phyloP scores from a whole-genome alignment of 345 rosid genomes.

The thale cress (Arabidopsis thaliana) region DNA sequence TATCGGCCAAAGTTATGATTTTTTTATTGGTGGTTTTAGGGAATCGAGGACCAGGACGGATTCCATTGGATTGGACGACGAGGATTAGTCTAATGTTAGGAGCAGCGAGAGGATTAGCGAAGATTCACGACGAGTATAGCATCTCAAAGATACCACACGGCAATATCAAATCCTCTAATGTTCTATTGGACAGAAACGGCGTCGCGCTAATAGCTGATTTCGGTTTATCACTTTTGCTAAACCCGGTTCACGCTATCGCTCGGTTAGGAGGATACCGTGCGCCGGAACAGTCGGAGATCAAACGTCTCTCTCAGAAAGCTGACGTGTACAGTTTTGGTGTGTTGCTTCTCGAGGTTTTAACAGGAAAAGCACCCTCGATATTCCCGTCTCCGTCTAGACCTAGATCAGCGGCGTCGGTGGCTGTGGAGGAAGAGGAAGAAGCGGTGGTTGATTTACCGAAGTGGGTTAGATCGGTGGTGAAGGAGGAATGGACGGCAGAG shows the following conservation, averaged over 20 bases:
- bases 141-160: constrained; percentile 83
- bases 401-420: constrained; percentile 63
- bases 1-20: not conserved
- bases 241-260: constrained; percentile 86
- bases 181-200: constrained; percentile 85
- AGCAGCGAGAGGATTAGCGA: constrained; percentile 86
- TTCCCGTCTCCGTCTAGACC: constrained; percentile 76
- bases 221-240: constrained; percentile 79
- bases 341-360: constrained; percentile 77
- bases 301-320: constrained; percentile 81
- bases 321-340: constrained; percentile 95
- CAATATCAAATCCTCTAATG: constrained; percentile 80
- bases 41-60: constrained; percentile 84
- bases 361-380: constrained; percentile 79
- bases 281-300: constrained; percentile 83
- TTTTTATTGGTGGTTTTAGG: constrained; percentile 46
- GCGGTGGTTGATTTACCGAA: constrained; percentile 72
- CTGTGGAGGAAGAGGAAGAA: constrained; percentile 57
- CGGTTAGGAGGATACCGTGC: constrained; percentile 94
- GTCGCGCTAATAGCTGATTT: constrained; percentile 85
- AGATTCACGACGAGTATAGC: constrained; percentile 73
- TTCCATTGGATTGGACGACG: constrained; percentile 97
- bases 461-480: constrained; percentile 95
- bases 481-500: constrained; percentile 98
- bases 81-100: constrained; percentile 87